phyloP scores from a whole-genome alignment of 768 basidiomycete genomes.

The Butyriboletus loyo region DNA sequence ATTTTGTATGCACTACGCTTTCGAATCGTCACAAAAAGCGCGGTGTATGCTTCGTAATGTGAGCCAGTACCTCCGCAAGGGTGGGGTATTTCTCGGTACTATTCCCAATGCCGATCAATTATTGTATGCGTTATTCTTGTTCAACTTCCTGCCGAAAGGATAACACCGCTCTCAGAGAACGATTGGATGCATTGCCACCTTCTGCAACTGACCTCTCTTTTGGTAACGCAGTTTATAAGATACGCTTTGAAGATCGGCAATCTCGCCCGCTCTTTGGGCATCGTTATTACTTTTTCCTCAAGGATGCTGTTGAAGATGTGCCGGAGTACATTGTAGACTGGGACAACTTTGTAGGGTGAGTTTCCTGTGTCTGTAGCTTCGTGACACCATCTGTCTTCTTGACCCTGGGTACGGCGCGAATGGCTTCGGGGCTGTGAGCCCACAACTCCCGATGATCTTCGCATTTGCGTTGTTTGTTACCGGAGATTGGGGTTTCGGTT shows the following conservation, averaged over 20 bases:
- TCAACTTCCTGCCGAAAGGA: slow-evolving; percentile 4
- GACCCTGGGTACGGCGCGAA: not conserved
- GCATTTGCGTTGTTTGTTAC: not conserved
- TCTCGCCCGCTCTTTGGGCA: slow-evolving; percentile 75
- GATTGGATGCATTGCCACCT: slow-evolving; percentile 65
- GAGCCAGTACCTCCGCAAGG: slow-evolving; percentile 68
- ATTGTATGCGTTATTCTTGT: slow-evolving; percentile 52
- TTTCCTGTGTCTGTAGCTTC: slow-evolving; percentile 8
- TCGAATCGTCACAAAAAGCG: slow-evolving; percentile 84
- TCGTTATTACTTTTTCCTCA: slow-evolving; percentile 89
- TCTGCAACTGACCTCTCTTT: slow-evolving; percentile 72
- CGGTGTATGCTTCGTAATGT: slow-evolving; percentile 94
- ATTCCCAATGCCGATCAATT: slow-evolving; percentile 87
- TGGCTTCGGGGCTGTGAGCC: not conserved
- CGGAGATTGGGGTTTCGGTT: not conserved
- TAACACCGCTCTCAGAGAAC: slow-evolving; percentile 47
- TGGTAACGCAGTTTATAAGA: slow-evolving; percentile 87
- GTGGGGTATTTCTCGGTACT: slow-evolving; percentile 96
- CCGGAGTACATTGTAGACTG: slow-evolving; percentile 97
- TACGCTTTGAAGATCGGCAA: slow-evolving; percentile 76
- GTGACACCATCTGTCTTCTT: not conserved
- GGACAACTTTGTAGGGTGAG: slow-evolving; percentile 86
- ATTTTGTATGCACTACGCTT: slow-evolving; percentile 99
- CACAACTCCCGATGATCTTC: not conserved
- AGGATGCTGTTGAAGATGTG: slow-evolving; percentile 95